Evolutionary conservation across 2,329 filamentous ascomycete genomes (phyloP), one percentile per base, ranked within the genome.

Genomic region (Diaporthe citrichinensis): DNA sequence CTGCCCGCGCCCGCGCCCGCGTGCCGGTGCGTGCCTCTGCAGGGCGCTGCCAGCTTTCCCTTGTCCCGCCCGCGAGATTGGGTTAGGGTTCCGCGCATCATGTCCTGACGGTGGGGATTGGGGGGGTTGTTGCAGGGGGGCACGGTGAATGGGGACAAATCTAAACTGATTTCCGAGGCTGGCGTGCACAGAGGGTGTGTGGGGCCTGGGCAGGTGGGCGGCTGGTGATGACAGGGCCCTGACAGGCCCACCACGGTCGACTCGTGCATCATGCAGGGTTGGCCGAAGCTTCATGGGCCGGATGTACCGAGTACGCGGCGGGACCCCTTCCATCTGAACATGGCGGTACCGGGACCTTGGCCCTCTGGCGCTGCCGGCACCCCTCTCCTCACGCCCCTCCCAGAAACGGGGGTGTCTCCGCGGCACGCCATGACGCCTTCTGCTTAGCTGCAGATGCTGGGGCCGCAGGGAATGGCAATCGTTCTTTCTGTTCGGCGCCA

Each of bases 191-290:
- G 49, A 53, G 44, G 61, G 61, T 34, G 61, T 65, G 61, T 65
- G 61, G 41, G 61, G 25, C 61, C 15, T 34, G 41, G 61, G 61
- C 61, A 65, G 49, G 62, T 73, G 71, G 58, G 75, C 75, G 75
- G 75, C 73, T 76, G 46, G 58, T 73, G 71, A 73, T 73, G 75
- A 76, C 73, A 76, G 57, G 73, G 65, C 73, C 73, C 75, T 72
- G 75, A 62, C 68, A 76, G 75, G 58, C 46, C 51, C 67, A 61
- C 75, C 59, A 74, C 67, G 67, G 73, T 71, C 75, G 75, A 76
- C 75, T 76, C 75, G 75, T 73, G 75, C 75, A 73, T 71, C 55
- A 74, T 76, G 74, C 74, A 76, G 74, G 74, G 74, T 74, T 71
- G 67, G 65, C 65, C 55, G 58, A 71, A 71, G 74, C 74, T 71